phyloP scores from a whole-genome alignment of 257 asterid species.

The Coffea eugenioides region DNA sequence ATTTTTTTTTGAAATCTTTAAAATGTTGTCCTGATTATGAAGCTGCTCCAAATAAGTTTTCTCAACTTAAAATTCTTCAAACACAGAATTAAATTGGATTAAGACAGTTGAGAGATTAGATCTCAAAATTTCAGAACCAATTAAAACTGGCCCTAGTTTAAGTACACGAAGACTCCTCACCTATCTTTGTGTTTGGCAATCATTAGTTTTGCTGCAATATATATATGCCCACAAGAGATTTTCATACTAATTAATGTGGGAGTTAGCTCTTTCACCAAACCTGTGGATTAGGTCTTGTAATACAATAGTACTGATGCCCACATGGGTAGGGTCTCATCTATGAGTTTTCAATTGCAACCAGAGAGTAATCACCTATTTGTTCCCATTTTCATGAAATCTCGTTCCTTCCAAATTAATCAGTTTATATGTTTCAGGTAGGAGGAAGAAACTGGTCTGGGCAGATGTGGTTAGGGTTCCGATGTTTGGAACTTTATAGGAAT shows the following conservation, averaged over 20 bases:
- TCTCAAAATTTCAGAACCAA: not conserved
- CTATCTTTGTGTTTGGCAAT: constrained; percentile 2
- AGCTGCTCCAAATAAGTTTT: not conserved
- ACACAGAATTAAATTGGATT: not conserved
- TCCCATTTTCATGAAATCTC: not conserved
- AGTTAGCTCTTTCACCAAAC: constrained; percentile 11
- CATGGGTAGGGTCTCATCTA: constrained; percentile 22
- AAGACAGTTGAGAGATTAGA: not conserved
- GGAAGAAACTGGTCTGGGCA: not conserved
- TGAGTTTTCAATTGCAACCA: not conserved
- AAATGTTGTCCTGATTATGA: not conserved
- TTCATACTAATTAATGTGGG: not conserved
- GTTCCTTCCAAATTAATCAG: not conserved
- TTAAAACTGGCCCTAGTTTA: not conserved
- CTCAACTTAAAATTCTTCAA: not conserved
- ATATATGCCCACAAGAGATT: not conserved
- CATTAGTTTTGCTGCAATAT: not conserved
- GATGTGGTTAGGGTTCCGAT: constrained; percentile 17
- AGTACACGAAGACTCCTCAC: not conserved
- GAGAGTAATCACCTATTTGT: not conserved
- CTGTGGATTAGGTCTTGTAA: constrained; percentile 14
- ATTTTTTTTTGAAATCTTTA: no score
- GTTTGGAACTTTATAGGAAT: not conserved
- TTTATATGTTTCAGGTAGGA: not conserved
- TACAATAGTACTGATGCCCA: not conserved